These are phyloP conservation scores for Pseudogymnoascus sp. DNA, from an alignment of 2,329 filamentous ascomycete genomes.

Conservation along the genomic window DNA sequence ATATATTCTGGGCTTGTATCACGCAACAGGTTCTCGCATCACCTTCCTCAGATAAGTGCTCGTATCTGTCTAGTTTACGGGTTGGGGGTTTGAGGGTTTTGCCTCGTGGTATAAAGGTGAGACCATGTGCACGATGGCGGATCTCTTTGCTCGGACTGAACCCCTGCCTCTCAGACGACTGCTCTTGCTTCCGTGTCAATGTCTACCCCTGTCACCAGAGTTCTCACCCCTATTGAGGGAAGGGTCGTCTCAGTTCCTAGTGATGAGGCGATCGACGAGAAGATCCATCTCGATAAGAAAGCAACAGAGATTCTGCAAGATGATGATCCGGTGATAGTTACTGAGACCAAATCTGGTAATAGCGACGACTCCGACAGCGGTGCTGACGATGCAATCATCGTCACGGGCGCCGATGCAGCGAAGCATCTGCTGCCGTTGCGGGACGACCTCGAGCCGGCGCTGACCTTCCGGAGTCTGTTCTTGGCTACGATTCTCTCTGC, in stretches of 20 bases:
- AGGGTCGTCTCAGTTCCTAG: conserved; percentile 27
- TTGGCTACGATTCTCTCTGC: conserved; percentile 42
- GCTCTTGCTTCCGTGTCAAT: conserved; percentile 15
- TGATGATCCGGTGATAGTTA: conserved; percentile 8
- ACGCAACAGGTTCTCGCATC: neutral
- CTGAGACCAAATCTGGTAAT: conserved; percentile 21
- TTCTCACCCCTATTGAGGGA: conserved; percentile 26
- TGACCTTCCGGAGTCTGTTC: conserved; percentile 48
- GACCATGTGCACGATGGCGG: neutral
- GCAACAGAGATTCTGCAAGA: conserved; percentile 15
- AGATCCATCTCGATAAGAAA: conserved; percentile 16
- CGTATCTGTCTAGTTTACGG: neutral
- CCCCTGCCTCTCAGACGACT: conserved; percentile 1
- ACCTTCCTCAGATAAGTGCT: neutral
- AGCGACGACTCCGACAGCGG: conserved; percentile 26
- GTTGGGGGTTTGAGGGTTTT: neutral
- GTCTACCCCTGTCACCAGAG: conserved; percentile 18
- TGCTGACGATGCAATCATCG: conserved; percentile 39
- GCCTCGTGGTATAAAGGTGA: neutral
- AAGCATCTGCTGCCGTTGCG: conserved; percentile 42
- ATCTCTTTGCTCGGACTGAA: neutral
- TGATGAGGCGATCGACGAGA: conserved; percentile 28
- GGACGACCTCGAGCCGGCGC: conserved; percentile 43
- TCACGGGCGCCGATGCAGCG: conserved; percentile 45
- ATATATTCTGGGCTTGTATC: neutral